These are phyloP conservation scores for Dacryopinax primogenitus DNA, from an alignment of 768 basidiomycete genomes.

Conservation along the genomic window DNA sequence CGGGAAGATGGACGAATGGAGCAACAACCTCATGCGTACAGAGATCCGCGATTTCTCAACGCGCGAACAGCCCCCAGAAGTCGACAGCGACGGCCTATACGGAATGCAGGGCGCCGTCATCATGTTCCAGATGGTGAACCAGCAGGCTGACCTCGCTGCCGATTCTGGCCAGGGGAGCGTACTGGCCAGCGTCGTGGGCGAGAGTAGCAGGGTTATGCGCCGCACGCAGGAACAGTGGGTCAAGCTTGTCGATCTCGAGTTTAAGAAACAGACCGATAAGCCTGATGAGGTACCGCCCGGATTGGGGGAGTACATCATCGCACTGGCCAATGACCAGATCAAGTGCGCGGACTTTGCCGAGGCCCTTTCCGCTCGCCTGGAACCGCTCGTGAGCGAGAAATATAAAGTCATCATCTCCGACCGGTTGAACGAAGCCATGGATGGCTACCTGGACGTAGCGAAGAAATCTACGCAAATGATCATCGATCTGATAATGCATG, in stretches of 20 bases:
- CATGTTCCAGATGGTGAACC: constrained; percentile 96
- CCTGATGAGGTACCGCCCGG: constrained; percentile 80
- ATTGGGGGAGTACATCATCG: constrained; percentile 89
- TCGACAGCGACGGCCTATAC: constrained; percentile 78
- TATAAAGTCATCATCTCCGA: constrained; percentile 73
- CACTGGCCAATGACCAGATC: constrained; percentile 94
- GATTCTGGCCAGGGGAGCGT: constrained; percentile 95
- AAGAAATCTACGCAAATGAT: constrained; percentile 93
- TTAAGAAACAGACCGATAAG: constrained; percentile 75
- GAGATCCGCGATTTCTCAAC: constrained; percentile 74
- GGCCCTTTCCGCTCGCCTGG: constrained; percentile 67
- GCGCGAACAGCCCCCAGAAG: constrained; percentile 74
- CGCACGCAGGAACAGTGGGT: constrained; percentile 79
- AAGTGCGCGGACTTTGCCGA: constrained; percentile 92
- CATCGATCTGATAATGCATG: constrained; percentile 90
- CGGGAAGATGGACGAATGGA: constrained; percentile 95
- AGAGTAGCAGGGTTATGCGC: constrained; percentile 81
- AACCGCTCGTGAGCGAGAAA: constrained; percentile 86
- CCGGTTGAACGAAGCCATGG: constrained; percentile 86
- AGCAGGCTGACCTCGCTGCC: constrained; percentile 85
- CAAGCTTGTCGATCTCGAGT: constrained; percentile 66
- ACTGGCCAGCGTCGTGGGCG: constrained; percentile 76
- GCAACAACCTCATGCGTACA: constrained; percentile 80
- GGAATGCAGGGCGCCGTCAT: constrained; percentile 87
- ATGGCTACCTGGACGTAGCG: constrained; percentile 95